These are phyloP conservation scores for Yamadazyma friedrichii DNA, from an alignment of 1,139 yeast genomes.

Conservation along the genomic window DNA sequence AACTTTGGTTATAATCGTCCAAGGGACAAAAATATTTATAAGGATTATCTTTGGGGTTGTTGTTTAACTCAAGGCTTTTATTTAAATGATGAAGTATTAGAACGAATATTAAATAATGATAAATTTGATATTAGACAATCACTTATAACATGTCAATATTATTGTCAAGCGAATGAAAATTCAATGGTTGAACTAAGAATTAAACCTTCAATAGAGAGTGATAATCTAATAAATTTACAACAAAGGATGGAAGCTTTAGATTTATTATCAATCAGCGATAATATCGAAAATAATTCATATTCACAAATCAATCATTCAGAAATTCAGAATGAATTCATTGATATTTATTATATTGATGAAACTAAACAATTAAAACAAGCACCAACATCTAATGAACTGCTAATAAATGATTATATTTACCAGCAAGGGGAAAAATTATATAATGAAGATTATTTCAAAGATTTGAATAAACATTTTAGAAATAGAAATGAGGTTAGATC, in stretches of 20 bases:
- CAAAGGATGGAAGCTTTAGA: conserved; percentile 25
- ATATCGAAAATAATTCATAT: conserved; percentile 27
- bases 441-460: neutral
- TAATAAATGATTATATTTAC: conserved; percentile 15
- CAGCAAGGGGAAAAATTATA: conserved; percentile 3
- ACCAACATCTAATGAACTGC: conserved; percentile 33
- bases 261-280: conserved; percentile 37
- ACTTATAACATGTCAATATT: conserved; percentile 54
- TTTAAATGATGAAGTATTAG: conserved; percentile 32
- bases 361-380: conserved; percentile 20
- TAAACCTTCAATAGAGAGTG: neutral
- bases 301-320: conserved; percentile 39
- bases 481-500: conserved; percentile 17
- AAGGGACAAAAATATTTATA: conserved; percentile 14
- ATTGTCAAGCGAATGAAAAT: conserved; percentile 36
- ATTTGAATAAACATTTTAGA: conserved; percentile 10
- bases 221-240: conserved; percentile 4
- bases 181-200: conserved; percentile 4
- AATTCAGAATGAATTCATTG: conserved; percentile 38
- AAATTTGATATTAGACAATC: conserved; percentile 54
- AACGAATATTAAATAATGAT: conserved; percentile 24
- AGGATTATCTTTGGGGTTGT: conserved; percentile 42
- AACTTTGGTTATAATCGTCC: conserved; percentile 21
- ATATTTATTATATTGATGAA: conserved; percentile 28
- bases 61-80: conserved; percentile 36